Percentiles rank a stretch among this genome's conserved stretches.
These are phyloP conservation scores for Cladophialophora yegresii DNA, from an alignment of 2,329 filamentous ascomycete genomes.

Conservation along the genomic window DNA sequence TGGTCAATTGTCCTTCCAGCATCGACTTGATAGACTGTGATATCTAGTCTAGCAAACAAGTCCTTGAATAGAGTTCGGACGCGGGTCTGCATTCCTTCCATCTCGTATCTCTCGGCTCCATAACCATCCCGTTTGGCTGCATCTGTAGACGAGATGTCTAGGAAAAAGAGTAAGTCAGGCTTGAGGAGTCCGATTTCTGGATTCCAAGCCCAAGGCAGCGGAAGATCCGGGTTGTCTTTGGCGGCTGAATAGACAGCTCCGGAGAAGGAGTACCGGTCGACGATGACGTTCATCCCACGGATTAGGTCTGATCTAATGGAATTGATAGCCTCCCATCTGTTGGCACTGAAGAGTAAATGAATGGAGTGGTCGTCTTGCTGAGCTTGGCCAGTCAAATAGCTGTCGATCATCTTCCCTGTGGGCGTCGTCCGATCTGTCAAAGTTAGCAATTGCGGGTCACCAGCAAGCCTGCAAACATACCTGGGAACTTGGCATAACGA, in stretches of 20 bases:
- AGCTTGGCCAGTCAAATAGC: slow-evolving; percentile 71
- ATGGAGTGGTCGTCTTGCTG: slow-evolving; percentile 85
- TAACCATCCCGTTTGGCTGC: slow-evolving; percentile 80
- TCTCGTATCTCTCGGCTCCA: slow-evolving; percentile 87
- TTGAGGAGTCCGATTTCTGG: slow-evolving; percentile 84
- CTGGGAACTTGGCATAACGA: slow-evolving; percentile 66
- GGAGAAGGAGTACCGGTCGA: slow-evolving; percentile 94
- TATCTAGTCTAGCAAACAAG: slow-evolving; percentile 49
- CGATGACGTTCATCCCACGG: slow-evolving; percentile 72
- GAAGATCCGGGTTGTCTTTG: slow-evolving; percentile 71
- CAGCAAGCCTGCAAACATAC: slow-evolving; percentile 46
- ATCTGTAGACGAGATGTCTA: slow-evolving; percentile 74
- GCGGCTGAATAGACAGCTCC: slow-evolving; percentile 92
- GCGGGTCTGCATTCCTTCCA: slow-evolving; percentile 73
- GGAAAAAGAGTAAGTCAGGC: slow-evolving; percentile 83
- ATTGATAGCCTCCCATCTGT: slow-evolving; percentile 73
- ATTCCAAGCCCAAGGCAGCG: slow-evolving; percentile 75
- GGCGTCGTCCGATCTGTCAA: slow-evolving; percentile 72
- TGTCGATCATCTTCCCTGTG: slow-evolving; percentile 84
- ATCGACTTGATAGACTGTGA: slow-evolving; percentile 58
- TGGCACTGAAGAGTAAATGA: slow-evolving; percentile 86
- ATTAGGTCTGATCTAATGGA: slow-evolving; percentile 54
- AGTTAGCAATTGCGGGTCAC: slow-evolving; percentile 6
- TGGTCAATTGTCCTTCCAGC: slow-evolving; percentile 55
- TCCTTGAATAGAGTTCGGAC: slow-evolving; percentile 73